Base-by-base conservation (phyloP, 768 basidiomycete genomes). In the Multifurca ochricompacta region DNA sequence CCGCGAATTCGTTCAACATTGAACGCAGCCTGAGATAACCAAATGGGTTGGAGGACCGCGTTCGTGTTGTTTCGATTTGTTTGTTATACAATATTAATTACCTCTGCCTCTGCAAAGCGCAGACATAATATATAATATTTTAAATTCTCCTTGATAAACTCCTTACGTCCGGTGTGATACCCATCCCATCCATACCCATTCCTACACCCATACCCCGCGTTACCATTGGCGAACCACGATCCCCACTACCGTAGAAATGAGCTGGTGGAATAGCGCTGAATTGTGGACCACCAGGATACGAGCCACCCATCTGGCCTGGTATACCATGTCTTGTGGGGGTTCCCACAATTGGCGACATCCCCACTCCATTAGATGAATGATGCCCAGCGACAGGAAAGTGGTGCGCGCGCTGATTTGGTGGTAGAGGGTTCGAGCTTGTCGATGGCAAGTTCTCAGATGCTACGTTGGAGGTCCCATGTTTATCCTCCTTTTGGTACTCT, bases 191-290 rank as follows among this genome's bases (percentile, higher is more conserved):
- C 49, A 62, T 60, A 21, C 52, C 56, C 59, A 61, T 61, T 0
- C 59, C 46, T 18, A 54, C 23, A 1, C 52, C 39, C 32, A 56
- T 51, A 2, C 48, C 46, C 14, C 61, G 59, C 30, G 55, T 61
- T 28, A 62, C 47, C 59, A 62, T 60, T 3, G 51, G 59, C 16
- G 54, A 52, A 30, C 50, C 40, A 32, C 60, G 58, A 18, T 61
- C 70, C 6, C 63, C 60, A 39, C 56, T 51, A 5, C 63, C 71
- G 53, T 76, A 76, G 58, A 77, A 77, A 52, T 75, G 76, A 18
- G 51, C 51, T 0, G 74, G 67, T n/a, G 74, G 60, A 18, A 76
- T 70, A 6, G 67, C 49, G 34, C 62, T 63, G 58, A 71, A 71
- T 35, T 63, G 30, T 14, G 55, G 51, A 13, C 45, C 48, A 3